These are phyloP conservation scores for Phlyctochytrium bullatum DNA, from an alignment of 192 early-diverging fungal species.

Conservation along the genomic window DNA sequence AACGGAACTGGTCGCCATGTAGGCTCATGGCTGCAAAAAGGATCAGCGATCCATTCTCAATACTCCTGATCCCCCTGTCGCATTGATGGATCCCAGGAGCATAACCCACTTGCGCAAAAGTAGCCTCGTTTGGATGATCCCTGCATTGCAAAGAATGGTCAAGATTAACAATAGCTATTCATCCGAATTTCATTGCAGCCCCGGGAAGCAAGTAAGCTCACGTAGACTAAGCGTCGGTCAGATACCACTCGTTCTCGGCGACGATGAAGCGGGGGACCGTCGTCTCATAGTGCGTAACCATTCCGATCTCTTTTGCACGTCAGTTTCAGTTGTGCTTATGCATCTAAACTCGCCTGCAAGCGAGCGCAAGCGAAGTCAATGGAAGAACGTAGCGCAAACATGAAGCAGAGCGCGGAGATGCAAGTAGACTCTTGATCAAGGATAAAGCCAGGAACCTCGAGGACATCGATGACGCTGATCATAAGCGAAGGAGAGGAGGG, in stretches of 20 bases:
- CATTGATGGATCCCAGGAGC: neutral
- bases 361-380: too few relatives aligned
- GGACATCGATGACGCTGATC: too few relatives aligned
- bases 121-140: neutral
- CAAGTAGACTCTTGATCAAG: too few relatives aligned
- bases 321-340: too few relatives aligned
- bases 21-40: neutral
- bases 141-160: neutral
- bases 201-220: neutral
- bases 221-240: constrained; percentile 18
- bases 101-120: neutral
- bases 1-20: constrained; percentile 21
- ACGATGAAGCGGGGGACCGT: neutral
- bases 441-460: too few relatives aligned
- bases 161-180: neutral
- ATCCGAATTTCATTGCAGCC: too few relatives aligned
- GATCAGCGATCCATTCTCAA: too few relatives aligned
- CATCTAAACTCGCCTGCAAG: too few relatives aligned
- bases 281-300: neutral
- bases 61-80: neutral
- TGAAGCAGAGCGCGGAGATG: too few relatives aligned
- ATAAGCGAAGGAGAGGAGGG: too few relatives aligned
- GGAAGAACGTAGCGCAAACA: too few relatives aligned
- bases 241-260: constrained; percentile 1
- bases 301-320: too few relatives aligned